Conservation (phyloP, 2,329 filamentous ascomycete species). For the Aspergillus caelatus region DNA sequence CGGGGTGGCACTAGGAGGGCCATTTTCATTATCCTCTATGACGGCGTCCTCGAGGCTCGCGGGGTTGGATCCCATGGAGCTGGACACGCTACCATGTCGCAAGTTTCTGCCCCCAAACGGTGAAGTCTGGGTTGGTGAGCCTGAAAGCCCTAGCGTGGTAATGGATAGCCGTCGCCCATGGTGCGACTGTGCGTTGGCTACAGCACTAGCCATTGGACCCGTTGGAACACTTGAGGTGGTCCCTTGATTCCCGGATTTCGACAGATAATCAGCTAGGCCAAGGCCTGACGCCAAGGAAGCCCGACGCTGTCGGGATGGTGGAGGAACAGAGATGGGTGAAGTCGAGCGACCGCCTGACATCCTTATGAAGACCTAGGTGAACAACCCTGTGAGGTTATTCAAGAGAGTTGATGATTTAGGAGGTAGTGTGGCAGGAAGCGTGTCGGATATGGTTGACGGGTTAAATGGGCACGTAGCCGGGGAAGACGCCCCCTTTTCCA, state of each 20-base stretch:
- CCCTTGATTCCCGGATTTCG: slow-evolving; percentile 30
- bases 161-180: slow-evolving; percentile 72
- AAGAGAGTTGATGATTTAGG: not conserved
- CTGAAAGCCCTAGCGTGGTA: slow-evolving; percentile 73
- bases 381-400: not conserved
- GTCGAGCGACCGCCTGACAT: slow-evolving; percentile 50
- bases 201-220: slow-evolving; percentile 56
- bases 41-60: slow-evolving; percentile 46
- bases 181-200: slow-evolving; percentile 50
- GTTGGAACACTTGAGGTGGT: slow-evolving; percentile 22
- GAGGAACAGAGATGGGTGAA: slow-evolving; percentile 42
- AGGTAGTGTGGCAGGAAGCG: not conserved
- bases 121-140: slow-evolving; percentile 63
- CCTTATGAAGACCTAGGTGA: slow-evolving; percentile 20
- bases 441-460: not conserved
- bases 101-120: slow-evolving; percentile 55
- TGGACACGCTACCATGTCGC: slow-evolving; percentile 71
- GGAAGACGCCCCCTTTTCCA: not conserved
- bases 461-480: not conserved
- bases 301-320: slow-evolving; percentile 45
- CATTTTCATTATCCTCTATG: slow-evolving; percentile 70
- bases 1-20: slow-evolving; percentile 61
- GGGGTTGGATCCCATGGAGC: slow-evolving; percentile 52
- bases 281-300: slow-evolving; percentile 49
- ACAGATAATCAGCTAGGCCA: slow-evolving; percentile 45